Conservation (phyloP, 108 stramenopile species). For the Nannochloropsis oceanica region DNA sequence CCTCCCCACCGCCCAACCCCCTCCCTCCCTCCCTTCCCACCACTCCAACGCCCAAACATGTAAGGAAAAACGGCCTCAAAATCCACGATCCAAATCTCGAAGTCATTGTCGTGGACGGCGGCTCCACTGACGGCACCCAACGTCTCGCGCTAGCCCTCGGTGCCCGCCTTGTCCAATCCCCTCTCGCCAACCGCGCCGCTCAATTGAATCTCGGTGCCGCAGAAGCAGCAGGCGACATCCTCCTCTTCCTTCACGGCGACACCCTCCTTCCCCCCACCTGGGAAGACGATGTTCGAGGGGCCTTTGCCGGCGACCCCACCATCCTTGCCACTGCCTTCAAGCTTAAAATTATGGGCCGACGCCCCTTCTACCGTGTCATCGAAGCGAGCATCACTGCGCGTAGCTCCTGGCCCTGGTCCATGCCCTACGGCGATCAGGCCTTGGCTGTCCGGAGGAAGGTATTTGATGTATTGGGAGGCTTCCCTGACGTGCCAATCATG, state of each 20-base stretch:
- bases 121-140: not conserved
- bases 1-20: too few species aligned
- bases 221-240: not conserved
- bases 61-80: not conserved
- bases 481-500: constrained; percentile 65
- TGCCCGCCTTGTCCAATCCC: not conserved
- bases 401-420: constrained; percentile 36
- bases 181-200: not conserved
- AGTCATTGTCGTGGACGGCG: not conserved
- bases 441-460: constrained; percentile 50
- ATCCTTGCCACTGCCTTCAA: not conserved
- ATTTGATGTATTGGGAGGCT: constrained; percentile 58
- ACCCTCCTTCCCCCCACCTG: not conserved
- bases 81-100: not conserved
- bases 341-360: not conserved
- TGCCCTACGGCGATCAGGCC: constrained; percentile 72
- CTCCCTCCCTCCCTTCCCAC: too few species aligned
- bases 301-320: not conserved
- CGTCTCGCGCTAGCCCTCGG: not conserved
- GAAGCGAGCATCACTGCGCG: constrained; percentile 43
- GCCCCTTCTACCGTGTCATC: not conserved
- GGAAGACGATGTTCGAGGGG: not conserved
- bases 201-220: not conserved
- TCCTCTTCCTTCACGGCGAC: not conserved
- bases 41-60: too few species aligned